Evolutionary conservation across 2,329 filamentous ascomycete genomes (phyloP), one percentile per base, ranked within the genome.

Genomic region (Penicillium sp.): DNA sequence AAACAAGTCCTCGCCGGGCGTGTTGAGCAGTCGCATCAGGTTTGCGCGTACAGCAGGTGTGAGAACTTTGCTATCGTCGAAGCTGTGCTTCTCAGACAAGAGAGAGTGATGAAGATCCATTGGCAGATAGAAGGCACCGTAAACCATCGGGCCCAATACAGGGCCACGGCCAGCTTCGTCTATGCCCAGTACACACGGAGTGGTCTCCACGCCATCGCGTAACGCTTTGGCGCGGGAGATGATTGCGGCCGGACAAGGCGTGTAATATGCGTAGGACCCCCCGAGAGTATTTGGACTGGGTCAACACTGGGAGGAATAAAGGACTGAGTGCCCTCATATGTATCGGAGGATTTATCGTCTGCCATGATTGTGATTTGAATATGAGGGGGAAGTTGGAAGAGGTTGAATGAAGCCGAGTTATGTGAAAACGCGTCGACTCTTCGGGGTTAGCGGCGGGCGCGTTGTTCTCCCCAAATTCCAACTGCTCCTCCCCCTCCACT

Each of bases 131-230:
- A 94, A 87, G 27, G 81, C 73, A 40, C 74, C 78, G 65, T 84
- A 84, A 42, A 85, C 79, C 82, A 83, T 85, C 14, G 80, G 82
- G 22, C 79, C 91, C 10, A 97, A 79, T n/a, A 96, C 91, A 20
- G 91, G 91, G 1, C 91, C 91, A 62, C 91, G 82, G 37, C 91
- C 91, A 57, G 91, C 91, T 75, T 97, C 91, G 68, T 97, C 91
- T 41, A 97, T 85, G 52, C 91, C 91, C 18, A 97, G 77, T 16
- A 86, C 84, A 69, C 87, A 93, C 62, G 82, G 78, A 46, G 75
- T 78, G 36, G 66, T 65, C 11, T 69, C 58, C 66, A 63, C 52
- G 3, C 70, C 59, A 35, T 67, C 64, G 2, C 60, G 58, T 14
- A 54, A 43, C 9, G 53, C 52, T 38, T 61, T 55, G 16, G 72